Base-by-base conservation (phyloP, 495 filamentous ascomycete genomes). In the Sabuloglossum arenarium region DNA sequence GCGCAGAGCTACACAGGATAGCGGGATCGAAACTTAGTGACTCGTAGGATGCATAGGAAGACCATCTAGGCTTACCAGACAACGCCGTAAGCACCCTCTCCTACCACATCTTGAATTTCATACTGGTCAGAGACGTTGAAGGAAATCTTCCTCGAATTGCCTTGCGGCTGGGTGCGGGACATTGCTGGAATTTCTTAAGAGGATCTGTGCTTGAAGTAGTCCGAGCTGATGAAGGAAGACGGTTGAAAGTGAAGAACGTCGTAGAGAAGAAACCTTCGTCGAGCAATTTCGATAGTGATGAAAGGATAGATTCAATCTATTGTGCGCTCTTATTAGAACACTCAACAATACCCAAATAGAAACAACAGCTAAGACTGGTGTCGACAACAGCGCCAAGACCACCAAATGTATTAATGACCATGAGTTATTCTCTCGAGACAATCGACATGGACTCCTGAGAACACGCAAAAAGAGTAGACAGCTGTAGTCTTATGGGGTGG, bases 101-200 rank as follows among this genome's bases (percentile, higher is more conserved):
- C 93, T 50, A 99, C 93, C 39, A 99, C 93, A 79, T 99, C 93
- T 66, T 94, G 88, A 59, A 99, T 97, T 62, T 97, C 93, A 68
- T 99, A 99, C 70, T 99, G 93, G 65, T 99, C 93, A 61, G 88
- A 94, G 45, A 99, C 93, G 64, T 99, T 99, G 80, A 99, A 99
- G 46, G 88, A 95, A 67, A 99, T 99, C 79, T 97, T 99, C 59
- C 93, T 78, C 63, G 91, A 94, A 58, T 65, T 64, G 59, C 62
- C 61, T 46, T 43, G 55, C n/a, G 31, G 54, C 55, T 56, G 55
- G 47, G 1, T 51, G 9, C 47, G 47, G 28, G 47, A 51, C 47
- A 51, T 51, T n/a, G 23, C 12, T n/a, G 5, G 9, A 23, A 21
- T 6, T 27, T 19, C 47, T 16, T 51, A 30, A 30, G 11, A 16